A percentile compares a stretch with the other conserved stretches of the same genome.
These are phyloP conservation scores for Hericium coralloides DNA, from an alignment of 768 basidiomycete genomes.

Conservation along the genomic window DNA sequence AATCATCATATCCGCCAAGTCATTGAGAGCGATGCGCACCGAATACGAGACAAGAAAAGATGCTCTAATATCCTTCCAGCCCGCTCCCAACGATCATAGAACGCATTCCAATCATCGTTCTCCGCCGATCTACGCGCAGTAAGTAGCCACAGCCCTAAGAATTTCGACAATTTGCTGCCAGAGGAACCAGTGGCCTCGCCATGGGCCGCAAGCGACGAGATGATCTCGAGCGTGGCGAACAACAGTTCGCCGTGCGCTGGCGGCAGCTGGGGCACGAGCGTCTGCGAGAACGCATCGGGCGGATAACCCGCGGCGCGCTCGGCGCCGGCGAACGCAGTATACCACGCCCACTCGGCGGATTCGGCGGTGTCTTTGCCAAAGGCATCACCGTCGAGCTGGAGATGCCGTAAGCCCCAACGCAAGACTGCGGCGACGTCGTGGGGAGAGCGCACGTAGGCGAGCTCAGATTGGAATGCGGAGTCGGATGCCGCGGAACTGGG, in stretches of 20 bases:
- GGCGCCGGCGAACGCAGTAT: constrained; percentile 47
- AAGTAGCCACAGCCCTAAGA: constrained; percentile 68
- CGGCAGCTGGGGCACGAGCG: constrained; percentile 53
- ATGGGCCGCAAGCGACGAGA: constrained; percentile 64
- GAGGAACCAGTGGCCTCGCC: constrained; percentile 66
- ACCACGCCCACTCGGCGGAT: constrained; percentile 46
- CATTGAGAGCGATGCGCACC: constrained; percentile 32
- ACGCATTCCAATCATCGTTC: constrained; percentile 51
- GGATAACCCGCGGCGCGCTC: constrained; percentile 58
- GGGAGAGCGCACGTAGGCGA: constrained; percentile 54
- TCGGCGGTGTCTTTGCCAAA: constrained; percentile 42
- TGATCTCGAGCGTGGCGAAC: constrained; percentile 45
- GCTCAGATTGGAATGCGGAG: constrained; percentile 54
- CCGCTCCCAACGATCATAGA: constrained; percentile 70
- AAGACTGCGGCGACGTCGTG: constrained; percentile 76
- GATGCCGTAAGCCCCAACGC: constrained; percentile 73
- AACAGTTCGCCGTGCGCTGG: constrained; percentile 50
- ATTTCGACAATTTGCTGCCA: constrained; percentile 68
- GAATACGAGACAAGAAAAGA: constrained; percentile 61
- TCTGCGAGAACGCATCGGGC: constrained; percentile 49
- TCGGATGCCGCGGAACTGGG: constrained; percentile 37
- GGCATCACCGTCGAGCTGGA: constrained; percentile 46
- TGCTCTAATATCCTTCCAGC: constrained; percentile 69
- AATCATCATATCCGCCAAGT: neutral
- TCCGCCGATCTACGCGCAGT: constrained; percentile 35